Evolutionary conservation across 305 asterid genomes (phyloP), one percentile per base, ranked within the genome.

Genomic region (Andrographis paniculata): DNA sequence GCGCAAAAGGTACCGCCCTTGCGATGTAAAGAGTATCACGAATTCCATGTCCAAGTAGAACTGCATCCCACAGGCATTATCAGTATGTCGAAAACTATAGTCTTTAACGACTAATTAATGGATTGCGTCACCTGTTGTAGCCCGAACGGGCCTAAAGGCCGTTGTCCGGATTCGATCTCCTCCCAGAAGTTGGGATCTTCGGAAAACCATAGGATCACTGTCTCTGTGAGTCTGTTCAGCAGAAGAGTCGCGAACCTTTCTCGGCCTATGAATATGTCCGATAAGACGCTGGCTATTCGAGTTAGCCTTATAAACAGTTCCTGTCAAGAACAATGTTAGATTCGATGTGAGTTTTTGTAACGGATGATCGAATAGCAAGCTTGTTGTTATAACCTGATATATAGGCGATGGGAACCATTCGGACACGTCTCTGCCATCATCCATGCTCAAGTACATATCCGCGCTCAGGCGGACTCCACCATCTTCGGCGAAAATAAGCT

Each of bases 1-100:
- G 21, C 95, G 74, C 5, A 95, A 88, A 30, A 88, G 55, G 59
- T 84, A 88, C 4, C 85, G 84, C 18, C 95, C 94, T 79, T 84
- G 93, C 15, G 97, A 88, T 33, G 95, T 57, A 53, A 84, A 82
- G 17, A 84, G 93, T 55, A 84, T 88, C 49, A 79, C 93, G 59
- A 88, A 88, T 66, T 84, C 94, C 97, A 88, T 88, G 66, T 84
- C 97, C 73, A 82, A 59, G 65, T 84, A 88, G 56, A 88, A 88
- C 95, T 84, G 77, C 78, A 64, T n/a, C 7, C 17, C 38, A 33
- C 11, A 9, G 4, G 13, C 9, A 13, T 3, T 37, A 3, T 13
- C 8, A 37, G 42, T 1, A 14, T 37, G 14, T 33, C 11, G 8
- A 2, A 13, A 7, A 33, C 11, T 9, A 7, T 2, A 33, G n/a